Conservation (phyloP, 768 basidiomycete species). For the Russula vinacea region DNA sequence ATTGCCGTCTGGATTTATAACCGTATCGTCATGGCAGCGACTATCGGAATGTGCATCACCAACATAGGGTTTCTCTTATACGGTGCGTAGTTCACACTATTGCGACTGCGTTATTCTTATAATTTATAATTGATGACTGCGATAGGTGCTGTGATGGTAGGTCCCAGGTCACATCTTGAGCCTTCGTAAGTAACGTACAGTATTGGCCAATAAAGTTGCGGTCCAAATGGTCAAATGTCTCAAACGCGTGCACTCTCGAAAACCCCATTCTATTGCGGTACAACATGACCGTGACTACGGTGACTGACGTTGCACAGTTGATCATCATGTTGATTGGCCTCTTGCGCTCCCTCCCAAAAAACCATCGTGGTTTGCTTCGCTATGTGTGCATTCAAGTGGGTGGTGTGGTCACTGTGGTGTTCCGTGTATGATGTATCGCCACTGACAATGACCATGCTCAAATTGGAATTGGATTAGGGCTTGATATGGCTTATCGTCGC, state of each 20-base stretch:
- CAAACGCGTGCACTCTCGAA: background rate
- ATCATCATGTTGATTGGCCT: conserved; percentile 17
- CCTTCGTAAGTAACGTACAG: too few relatives aligned
- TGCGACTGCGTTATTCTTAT: too few relatives aligned
- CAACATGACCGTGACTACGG: conserved; percentile 11
- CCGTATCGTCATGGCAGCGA: background rate
- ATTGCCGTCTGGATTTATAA: conserved; percentile 13
- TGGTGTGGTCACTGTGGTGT: background rate
- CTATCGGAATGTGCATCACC: conserved; percentile 2
- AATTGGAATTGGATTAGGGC: conserved; percentile 8
- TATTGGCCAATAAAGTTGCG: too few relatives aligned
- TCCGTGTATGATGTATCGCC: too few relatives aligned
- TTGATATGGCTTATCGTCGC: conserved; percentile 14
- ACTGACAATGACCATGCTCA: background rate
- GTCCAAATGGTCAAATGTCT: background rate
- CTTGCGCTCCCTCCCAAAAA: background rate
- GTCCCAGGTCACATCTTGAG: too few relatives aligned
- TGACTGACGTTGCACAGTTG: conserved; percentile 14
- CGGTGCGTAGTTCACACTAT: background rate
- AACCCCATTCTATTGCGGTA: background rate
- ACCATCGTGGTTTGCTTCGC: conserved; percentile 1
- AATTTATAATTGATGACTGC: too few relatives aligned
- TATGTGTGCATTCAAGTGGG: conserved; percentile 13
- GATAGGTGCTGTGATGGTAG: too few relatives aligned
- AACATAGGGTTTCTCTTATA: conserved; percentile 17